Conservation (phyloP, 2,329 filamentous ascomycete genomes). For the Beauveria caledonica region DNA sequence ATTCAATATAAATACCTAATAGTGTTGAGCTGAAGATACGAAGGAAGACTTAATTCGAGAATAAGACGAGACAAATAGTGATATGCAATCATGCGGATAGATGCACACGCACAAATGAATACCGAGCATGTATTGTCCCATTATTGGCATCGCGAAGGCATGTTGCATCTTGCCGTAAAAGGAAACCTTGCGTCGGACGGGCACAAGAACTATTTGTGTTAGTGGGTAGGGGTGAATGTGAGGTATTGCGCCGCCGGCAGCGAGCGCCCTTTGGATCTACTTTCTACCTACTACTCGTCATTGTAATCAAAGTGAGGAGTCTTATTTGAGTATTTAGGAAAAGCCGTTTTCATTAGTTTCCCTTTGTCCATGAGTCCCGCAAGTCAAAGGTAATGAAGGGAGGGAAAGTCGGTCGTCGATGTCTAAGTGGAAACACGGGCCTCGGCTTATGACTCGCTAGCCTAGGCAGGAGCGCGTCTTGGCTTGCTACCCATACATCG, state of each 20-base stretch:
- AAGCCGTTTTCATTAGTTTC: not conserved
- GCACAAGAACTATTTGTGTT: not conserved
- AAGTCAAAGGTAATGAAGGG: not conserved
- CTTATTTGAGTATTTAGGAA: not conserved
- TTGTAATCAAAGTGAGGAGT: not conserved
- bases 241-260: not conserved
- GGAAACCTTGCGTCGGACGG: not conserved
- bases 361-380: not conserved
- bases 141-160: not conserved
- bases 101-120: not conserved
- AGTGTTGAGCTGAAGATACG: not conserved
- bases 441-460: not conserved
- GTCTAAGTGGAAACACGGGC: not conserved
- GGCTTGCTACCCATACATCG: not conserved
- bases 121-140: not conserved
- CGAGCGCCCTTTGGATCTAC: not conserved
- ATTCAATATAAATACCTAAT: not conserved
- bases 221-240: not conserved
- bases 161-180: not conserved
- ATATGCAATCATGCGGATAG: not conserved
- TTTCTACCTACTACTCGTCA: not conserved
- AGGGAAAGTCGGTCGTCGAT: not conserved
- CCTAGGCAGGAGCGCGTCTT: not conserved
- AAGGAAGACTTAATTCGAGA: not conserved
- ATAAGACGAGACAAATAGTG: not conserved